These are phyloP conservation scores for Pelargonium myrrhifolium DNA, from an alignment of 441 rosid species.

Conservation along the genomic window DNA sequence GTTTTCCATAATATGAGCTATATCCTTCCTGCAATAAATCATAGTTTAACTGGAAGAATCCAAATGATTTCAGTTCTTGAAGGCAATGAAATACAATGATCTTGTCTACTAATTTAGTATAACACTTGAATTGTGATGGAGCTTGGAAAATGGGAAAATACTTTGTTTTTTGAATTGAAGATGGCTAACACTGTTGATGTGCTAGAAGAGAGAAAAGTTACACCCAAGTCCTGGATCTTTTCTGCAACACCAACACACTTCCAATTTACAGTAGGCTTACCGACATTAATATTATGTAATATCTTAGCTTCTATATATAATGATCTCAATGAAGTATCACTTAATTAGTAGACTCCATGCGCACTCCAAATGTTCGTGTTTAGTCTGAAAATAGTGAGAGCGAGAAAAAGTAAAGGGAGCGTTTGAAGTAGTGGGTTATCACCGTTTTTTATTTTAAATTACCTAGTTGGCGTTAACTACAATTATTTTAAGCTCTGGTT, in stretches of 20 bases:
- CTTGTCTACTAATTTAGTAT: background rate
- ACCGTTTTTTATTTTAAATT: too few relatives aligned
- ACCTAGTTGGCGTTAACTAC: background rate
- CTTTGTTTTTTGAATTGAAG: background rate
- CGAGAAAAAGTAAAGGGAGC: too few relatives aligned
- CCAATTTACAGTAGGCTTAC: background rate
- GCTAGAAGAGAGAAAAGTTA: background rate
- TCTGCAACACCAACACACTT: background rate
- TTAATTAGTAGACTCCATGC: background rate
- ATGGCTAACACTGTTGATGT: background rate
- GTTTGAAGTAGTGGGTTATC: background rate
- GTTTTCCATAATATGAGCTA: conserved; percentile 17
- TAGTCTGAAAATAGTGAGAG: background rate
- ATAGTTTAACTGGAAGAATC: conserved; percentile 1
- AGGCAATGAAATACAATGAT: background rate
- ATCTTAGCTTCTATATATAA: background rate
- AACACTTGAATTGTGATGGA: background rate
- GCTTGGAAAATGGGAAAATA: background rate
- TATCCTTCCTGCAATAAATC: conserved; percentile 1
- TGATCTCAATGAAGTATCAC: too few relatives aligned
- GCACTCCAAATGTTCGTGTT: background rate
- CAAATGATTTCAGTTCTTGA: background rate
- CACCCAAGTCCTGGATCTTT: background rate
- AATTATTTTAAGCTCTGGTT: too few relatives aligned
- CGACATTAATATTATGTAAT: background rate